Evolutionary conservation across 129 eudicot species (phyloP).

Genomic region (Artemisia argyi): DNA sequence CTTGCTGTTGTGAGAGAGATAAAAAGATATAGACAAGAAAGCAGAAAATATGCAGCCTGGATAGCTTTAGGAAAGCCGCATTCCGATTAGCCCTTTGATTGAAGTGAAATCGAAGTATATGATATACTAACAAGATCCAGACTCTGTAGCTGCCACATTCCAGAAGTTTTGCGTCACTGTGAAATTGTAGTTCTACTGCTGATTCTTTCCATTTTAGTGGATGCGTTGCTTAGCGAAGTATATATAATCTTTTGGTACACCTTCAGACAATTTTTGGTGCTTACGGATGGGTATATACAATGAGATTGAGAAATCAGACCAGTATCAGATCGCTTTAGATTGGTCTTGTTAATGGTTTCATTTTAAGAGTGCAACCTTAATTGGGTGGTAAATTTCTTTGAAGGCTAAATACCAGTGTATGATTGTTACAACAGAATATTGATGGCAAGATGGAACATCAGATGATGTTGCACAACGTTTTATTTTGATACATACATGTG

Average conservation of each 20-base stretch:
- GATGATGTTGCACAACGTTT: too few species aligned
- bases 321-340: too few species aligned
- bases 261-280: not conserved
- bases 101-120: not conserved
- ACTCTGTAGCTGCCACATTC: constrained; percentile 19
- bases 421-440: too few species aligned
- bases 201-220: constrained; percentile 8
- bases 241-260: not conserved
- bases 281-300: not conserved
- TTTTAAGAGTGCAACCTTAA: too few species aligned
- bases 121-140: constrained; percentile 16
- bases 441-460: too few species aligned
- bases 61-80: constrained; percentile 41
- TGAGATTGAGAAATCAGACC: not conserved
- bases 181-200: not conserved
- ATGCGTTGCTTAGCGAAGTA: not conserved
- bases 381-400: not conserved
- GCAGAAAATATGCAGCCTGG: constrained; percentile 62
- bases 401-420: not conserved
- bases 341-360: too few species aligned
- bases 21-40: constrained; percentile 74
- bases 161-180: not conserved
- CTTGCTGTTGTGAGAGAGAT: constrained; percentile 87
- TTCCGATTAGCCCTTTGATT: constrained; percentile 12
- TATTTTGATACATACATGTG: too few species aligned